Base-by-base conservation (phyloP, 768 basidiomycete species). In the Melanogaster broomeanus region DNA sequence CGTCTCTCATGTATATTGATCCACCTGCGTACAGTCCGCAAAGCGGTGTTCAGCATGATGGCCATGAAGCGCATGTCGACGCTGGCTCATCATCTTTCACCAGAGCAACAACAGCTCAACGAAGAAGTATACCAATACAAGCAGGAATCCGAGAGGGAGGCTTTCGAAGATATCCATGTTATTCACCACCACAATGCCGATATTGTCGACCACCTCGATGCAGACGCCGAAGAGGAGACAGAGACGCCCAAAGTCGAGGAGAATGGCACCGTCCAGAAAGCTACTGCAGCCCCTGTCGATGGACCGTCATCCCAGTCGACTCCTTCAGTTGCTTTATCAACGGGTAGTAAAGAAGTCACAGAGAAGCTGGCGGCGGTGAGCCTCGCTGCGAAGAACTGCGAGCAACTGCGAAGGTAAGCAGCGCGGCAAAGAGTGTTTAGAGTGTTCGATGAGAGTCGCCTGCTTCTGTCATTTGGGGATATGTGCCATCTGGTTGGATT, bases 21-120 rank as follows among this genome's bases (percentile, higher is more conserved):
- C 49, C 45, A 8, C 35, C 30, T 55, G 16, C 52, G 31, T 45
- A 21, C 65, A 93, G 92, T 93, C 91, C 87, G 87, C 59, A 90
- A 89, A 66, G 93, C 91, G 3, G 89, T 91, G 3, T 78, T 87
- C 63, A 84, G 89, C 43, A 91, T 96, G 77, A 86, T 87, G 65
- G 93, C 93, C 12, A 80, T 93, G 68, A 85, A 84, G 60, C 78
- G 92, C 52, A 86, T 96, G 86, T 77, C 86, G 16, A 72, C 77
- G 30, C 74, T 88, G 2, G 58, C 63, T 33, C 62, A 67, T 13
- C 63, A 73, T 40, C 68, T 78, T 39, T 66, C 73, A 24, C 61
- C 72, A 3, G 74, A 74, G 37, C 76, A 78, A 3, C 75, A 76
- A 46, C 72, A 78, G 57, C 72, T 90, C 45, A 77, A 78, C 41